phyloP scores from a whole-genome alignment of 2,329 filamentous ascomycete species.

The Epichloe festucae region DNA sequence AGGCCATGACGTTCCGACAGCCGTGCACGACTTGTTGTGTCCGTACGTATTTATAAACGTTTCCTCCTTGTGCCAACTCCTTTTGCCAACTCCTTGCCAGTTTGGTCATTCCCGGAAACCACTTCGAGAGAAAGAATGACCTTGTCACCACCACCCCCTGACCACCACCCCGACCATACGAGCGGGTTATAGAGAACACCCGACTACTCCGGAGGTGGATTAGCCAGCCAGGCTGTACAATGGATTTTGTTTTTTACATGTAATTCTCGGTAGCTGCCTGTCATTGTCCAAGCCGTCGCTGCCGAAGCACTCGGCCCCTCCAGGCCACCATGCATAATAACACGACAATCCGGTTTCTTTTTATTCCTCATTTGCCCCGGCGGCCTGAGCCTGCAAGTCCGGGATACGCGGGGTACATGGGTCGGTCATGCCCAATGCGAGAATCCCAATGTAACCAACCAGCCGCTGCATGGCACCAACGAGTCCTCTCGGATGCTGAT shows the following conservation, averaged over 20 bases:
- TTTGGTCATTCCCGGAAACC: too few species aligned
- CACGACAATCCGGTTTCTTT: too few species aligned
- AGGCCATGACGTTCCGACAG: too few species aligned
- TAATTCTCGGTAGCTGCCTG: background rate
- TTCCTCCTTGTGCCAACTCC: too few species aligned
- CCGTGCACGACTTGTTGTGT: too few species aligned
- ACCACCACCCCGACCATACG: too few species aligned
- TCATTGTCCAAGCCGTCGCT: background rate
- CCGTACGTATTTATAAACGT: too few species aligned
- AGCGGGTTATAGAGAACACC: background rate
- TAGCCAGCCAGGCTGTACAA: background rate
- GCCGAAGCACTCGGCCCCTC: background rate
- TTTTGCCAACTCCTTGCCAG: too few species aligned
- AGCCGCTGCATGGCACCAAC: background rate
- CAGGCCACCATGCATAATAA: background rate
- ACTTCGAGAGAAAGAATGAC: too few species aligned
- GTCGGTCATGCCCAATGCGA: background rate
- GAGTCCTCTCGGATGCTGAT: too few species aligned
- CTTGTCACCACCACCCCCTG: too few species aligned
- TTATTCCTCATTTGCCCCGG: background rate
- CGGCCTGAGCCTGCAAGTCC: background rate
- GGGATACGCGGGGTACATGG: background rate
- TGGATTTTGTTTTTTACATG: too few species aligned
- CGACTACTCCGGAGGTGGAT: background rate
- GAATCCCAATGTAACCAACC: background rate